Conservation (phyloP, 371 early-diverging fungal genomes). For the Lichtheimia ramosa region DNA sequence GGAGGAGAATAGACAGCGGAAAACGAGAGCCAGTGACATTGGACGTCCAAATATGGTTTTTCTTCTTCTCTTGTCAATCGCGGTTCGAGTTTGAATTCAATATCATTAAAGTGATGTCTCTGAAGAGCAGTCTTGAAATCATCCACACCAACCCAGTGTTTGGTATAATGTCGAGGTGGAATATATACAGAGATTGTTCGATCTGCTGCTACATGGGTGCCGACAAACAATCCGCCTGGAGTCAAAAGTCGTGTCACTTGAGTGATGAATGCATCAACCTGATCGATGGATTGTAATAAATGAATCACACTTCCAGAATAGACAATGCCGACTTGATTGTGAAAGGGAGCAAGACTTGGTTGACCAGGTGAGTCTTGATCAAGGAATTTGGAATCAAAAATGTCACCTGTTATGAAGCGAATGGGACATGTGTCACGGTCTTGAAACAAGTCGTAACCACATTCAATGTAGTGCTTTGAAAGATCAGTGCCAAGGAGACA, state of each 20-base stretch:
- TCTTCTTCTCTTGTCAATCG: conserved; percentile 6
- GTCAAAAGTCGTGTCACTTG: conserved; percentile 18
- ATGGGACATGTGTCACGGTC: conserved; percentile 27
- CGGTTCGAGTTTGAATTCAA: conserved; percentile 20
- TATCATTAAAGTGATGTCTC: conserved; percentile 18
- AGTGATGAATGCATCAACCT: conserved; percentile 14
- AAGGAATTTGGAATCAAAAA: conserved; percentile 18
- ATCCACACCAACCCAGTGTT: conserved; percentile 24
- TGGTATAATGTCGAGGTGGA: conserved; percentile 14
- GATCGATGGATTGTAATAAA: conserved; percentile 22
- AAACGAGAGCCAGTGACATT: conserved; percentile 9
- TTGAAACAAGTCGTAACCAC: conserved; percentile 35
- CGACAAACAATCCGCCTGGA: conserved; percentile 32
- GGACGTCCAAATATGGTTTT: neutral
- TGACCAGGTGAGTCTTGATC: neutral
- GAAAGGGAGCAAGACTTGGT: conserved; percentile 2
- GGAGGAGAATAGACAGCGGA: neutral
- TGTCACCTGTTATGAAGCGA: conserved; percentile 26
- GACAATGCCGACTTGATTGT: conserved; percentile 17
- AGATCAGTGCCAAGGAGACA: conserved; percentile 36
- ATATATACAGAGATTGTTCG: conserved; percentile 15
- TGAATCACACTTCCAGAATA: conserved; percentile 44
- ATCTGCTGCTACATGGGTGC: conserved; percentile 36
- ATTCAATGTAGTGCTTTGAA: conserved; percentile 29
- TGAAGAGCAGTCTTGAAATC: conserved; percentile 20